These are phyloP conservation scores for Metarhizium robertsii DNA, from an alignment of 2,329 filamentous ascomycete genomes.

Conservation along the genomic window DNA sequence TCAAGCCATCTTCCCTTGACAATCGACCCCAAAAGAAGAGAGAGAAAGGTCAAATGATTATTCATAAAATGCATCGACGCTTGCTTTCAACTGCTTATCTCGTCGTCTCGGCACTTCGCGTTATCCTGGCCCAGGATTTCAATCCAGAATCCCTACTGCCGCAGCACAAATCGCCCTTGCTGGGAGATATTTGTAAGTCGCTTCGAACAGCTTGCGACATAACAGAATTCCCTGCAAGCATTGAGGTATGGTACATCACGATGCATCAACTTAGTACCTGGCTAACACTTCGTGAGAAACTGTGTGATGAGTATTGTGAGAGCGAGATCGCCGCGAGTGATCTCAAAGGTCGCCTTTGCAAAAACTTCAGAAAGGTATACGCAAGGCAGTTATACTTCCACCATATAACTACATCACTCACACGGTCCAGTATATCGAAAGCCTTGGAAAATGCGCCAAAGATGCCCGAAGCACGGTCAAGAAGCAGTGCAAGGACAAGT, in stretches of 20 bases:
- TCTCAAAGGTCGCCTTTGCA: constrained; percentile 2
- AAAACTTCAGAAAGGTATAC: constrained; percentile 5
- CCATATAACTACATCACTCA: background rate
- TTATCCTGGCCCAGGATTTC: constrained; percentile 1
- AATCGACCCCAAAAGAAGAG: background rate
- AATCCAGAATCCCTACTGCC: background rate
- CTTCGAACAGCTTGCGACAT: constrained; percentile 4
- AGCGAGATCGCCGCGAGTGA: constrained; percentile 2
- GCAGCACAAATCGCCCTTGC: background rate
- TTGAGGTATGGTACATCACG: constrained; percentile 1
- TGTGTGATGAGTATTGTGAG: constrained; percentile 5
- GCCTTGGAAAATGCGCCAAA: constrained; percentile 7
- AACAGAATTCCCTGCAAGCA: background rate
- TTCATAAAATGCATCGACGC: background rate
- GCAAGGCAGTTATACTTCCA: background rate
- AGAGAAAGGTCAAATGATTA: background rate
- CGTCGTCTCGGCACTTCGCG: background rate
- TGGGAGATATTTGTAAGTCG: constrained; percentile 6
- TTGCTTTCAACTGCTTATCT: background rate
- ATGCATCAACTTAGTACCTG: background rate
- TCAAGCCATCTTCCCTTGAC: background rate
- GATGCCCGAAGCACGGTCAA: background rate
- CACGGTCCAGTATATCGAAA: constrained; percentile 1
- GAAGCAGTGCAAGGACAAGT: constrained; percentile 5
- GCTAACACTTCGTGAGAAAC: constrained; percentile 1